Percentiles rank a stretch among this genome's conserved stretches.
phyloP scores from a whole-genome alignment of 2,329 filamentous ascomycete species.

The Diaporthe citrichinensis region DNA sequence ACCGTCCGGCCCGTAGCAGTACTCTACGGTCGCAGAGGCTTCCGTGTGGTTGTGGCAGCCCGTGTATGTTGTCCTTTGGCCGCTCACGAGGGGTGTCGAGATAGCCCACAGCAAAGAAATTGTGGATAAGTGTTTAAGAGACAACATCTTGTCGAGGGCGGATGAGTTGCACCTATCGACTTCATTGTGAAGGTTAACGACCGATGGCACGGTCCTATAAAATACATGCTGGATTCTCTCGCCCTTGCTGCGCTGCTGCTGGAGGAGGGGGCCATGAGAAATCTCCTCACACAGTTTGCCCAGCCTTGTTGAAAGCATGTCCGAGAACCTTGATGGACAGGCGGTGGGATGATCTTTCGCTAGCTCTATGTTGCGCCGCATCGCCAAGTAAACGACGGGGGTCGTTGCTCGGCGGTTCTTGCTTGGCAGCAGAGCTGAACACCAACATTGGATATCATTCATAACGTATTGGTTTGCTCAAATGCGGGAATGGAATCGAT shows the following conservation, averaged over 20 bases:
- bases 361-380: constrained; percentile 19
- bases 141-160: not conserved
- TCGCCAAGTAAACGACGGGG: constrained; percentile 24
- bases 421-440: constrained; percentile 26
- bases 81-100: constrained; percentile 14
- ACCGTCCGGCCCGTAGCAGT: constrained; percentile 18
- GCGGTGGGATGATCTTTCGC: constrained; percentile 25
- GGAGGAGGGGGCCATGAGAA: not conserved
- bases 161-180: not conserved
- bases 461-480: constrained; percentile 22
- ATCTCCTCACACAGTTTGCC: constrained; percentile 6
- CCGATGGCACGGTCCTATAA: constrained; percentile 18
- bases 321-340: constrained; percentile 19
- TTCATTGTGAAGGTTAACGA: not conserved
- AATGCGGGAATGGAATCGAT: not conserved
- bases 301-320: not conserved
- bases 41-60: constrained; percentile 63
- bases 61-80: constrained; percentile 48
- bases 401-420: constrained; percentile 15
- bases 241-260: not conserved
- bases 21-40: not conserved
- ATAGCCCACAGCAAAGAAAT: constrained; percentile 3
- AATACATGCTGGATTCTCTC: not conserved
- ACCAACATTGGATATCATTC: constrained; percentile 11
- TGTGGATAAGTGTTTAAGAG: not conserved